These are phyloP conservation scores for Candida tropicalis DNA, from an alignment of 1,139 yeast genomes.

Conservation along the genomic window DNA sequence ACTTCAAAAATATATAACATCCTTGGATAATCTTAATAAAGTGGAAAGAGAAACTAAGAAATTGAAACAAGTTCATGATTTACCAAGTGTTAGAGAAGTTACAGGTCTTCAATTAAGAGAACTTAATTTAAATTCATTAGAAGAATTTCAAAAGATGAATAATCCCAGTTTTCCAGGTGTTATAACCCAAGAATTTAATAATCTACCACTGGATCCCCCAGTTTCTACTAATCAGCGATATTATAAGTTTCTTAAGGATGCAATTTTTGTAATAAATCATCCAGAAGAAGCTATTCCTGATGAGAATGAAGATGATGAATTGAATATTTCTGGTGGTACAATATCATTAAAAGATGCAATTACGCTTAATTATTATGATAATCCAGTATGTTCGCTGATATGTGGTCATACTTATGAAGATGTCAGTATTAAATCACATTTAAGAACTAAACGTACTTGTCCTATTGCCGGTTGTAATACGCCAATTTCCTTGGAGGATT, in stretches of 20 bases:
- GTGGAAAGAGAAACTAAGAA: slow-evolving; percentile 3
- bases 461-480: slow-evolving; percentile 54
- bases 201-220: slow-evolving; percentile 4
- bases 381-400: slow-evolving; percentile 53
- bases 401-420: slow-evolving; percentile 69
- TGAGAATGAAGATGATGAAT: slow-evolving; percentile 48
- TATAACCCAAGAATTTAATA: slow-evolving; percentile 7
- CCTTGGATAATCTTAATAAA: slow-evolving; percentile 8
- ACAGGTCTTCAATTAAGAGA: slow-evolving; percentile 19
- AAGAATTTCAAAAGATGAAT: slow-evolving; percentile 17
- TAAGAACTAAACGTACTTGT: slow-evolving; percentile 31
- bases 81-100: slow-evolving; percentile 9
- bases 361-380: slow-evolving; percentile 49
- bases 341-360: slow-evolving; percentile 68
- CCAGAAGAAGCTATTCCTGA: slow-evolving; percentile 50
- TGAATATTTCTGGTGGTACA: slow-evolving; percentile 67
- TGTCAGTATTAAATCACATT: slow-evolving; percentile 37
- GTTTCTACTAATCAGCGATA: background rate
- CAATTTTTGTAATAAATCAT: slow-evolving; percentile 31
- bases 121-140: slow-evolving; percentile 26
- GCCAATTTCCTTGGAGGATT: slow-evolving; percentile 26
- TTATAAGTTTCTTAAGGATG: slow-evolving; percentile 29
- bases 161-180: slow-evolving; percentile 14
- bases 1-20: slow-evolving; percentile 7
- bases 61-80: slow-evolving; percentile 9